These are phyloP conservation scores for Gaultheria prostrata DNA, from an alignment of 148 eudicot genomes.

Conservation along the genomic window DNA sequence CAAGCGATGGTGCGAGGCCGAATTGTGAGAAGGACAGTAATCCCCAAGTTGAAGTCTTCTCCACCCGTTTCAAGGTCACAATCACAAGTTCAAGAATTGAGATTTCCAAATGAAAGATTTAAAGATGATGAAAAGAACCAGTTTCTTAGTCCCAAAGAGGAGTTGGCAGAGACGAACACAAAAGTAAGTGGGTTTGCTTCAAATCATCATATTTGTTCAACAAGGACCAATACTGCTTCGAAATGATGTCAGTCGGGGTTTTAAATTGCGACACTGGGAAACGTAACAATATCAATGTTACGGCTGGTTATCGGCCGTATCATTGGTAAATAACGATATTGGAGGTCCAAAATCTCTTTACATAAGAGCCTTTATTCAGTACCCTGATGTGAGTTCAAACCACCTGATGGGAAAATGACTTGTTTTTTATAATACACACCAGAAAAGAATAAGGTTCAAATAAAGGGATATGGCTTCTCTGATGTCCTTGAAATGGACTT, in stretches of 20 bases:
- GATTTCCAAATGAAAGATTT: constrained; percentile 17
- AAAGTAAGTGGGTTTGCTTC: constrained; percentile 12
- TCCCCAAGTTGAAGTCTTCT: constrained; percentile 30
- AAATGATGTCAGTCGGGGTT: neutral
- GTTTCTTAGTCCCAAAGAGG: constrained; percentile 31
- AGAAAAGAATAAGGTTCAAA: neutral
- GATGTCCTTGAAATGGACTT: neutral
- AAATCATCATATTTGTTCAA: neutral
- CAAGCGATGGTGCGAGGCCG: constrained; percentile 64
- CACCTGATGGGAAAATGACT: neutral
- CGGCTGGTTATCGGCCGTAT: too few species aligned
- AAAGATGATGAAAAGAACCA: constrained; percentile 22
- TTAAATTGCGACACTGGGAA: too few species aligned
- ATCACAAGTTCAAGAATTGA: constrained; percentile 17
- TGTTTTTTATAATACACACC: neutral
- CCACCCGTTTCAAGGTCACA: constrained; percentile 8
- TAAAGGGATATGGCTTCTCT: neutral
- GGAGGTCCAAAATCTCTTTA: too few species aligned
- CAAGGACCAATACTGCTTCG: neutral
- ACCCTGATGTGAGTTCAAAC: neutral
- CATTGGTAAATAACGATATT: too few species aligned
- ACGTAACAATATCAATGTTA: too few species aligned
- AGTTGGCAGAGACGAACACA: constrained; percentile 27
- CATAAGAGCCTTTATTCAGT: too few species aligned
- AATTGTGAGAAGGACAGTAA: constrained; percentile 44